A percentile compares a stretch with the other conserved stretches of the same genome.
These are phyloP conservation scores for Angomonas ambiguus DNA, from an alignment of 208 protist species.

Conservation along the genomic window DNA sequence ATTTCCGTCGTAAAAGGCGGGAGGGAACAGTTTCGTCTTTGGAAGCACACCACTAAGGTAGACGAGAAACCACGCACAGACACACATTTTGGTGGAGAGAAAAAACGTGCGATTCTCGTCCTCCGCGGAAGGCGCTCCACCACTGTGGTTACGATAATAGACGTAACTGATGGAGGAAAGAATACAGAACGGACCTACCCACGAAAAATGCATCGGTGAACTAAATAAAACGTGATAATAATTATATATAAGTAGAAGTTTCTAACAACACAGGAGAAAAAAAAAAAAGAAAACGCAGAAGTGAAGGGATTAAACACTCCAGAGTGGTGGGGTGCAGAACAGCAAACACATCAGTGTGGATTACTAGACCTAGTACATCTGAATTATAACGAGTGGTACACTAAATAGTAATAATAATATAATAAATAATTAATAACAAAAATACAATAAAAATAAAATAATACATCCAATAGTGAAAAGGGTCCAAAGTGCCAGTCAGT, in stretches of 20 bases:
- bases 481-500: background rate
- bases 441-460: slow-evolving; percentile 4
- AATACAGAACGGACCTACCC: slow-evolving; percentile 19
- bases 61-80: background rate
- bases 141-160: slow-evolving; percentile 23
- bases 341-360: too few relatives aligned
- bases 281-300: too few relatives aligned
- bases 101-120: background rate
- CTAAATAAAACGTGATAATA: too few relatives aligned
- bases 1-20: slow-evolving; percentile 37
- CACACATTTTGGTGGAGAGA: background rate
- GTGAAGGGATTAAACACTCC: too few relatives aligned
- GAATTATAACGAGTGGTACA: too few relatives aligned
- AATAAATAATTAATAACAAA: slow-evolving; percentile 4
- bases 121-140: background rate
- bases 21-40: slow-evolving; percentile 52
- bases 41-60: slow-evolving; percentile 45
- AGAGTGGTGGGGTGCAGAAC: too few relatives aligned
- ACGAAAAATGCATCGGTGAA: background rate
- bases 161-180: slow-evolving; percentile 25
- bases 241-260: too few relatives aligned
- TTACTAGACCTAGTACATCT: too few relatives aligned
- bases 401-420: slow-evolving; percentile 13
- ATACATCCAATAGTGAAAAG: background rate
- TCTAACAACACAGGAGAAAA: too few relatives aligned